phyloP scores from a whole-genome alignment of 2,329 filamentous ascomycete species.

The Gliomastix tumulicola region DNA sequence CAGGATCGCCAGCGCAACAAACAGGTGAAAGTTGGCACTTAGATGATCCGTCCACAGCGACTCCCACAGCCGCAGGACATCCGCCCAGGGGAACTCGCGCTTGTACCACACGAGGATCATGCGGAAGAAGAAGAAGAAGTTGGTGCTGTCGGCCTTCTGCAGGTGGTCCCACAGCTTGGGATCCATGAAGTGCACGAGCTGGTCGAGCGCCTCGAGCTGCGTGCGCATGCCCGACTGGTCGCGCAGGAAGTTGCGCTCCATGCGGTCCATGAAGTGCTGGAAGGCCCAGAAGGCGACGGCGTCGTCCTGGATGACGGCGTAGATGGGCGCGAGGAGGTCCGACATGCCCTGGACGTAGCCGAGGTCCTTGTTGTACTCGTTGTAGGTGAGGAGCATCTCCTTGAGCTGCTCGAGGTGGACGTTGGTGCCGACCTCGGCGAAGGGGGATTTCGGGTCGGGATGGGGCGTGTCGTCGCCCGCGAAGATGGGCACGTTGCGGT shows the following conservation, averaged over 20 bases:
- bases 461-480: conserved; percentile 94
- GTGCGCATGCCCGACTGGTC: conserved; percentile 95
- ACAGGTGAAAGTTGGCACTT: conserved; percentile 87
- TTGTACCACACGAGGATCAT: conserved; percentile 99
- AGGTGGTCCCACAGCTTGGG: conserved; percentile 89
- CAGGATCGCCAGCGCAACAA: conserved; percentile 86
- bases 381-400: conserved; percentile 97
- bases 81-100: conserved; percentile 86
- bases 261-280: conserved; percentile 91
- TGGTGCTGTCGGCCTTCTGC: conserved; percentile 85
- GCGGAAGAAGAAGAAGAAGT: conserved; percentile 99
- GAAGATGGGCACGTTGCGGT: conserved; percentile 91
- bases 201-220: conserved; percentile 84
- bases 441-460: conserved; percentile 91
- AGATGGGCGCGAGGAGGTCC: conserved; percentile 89
- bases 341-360: conserved; percentile 99
- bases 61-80: conserved; percentile 88
- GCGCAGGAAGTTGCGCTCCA: conserved; percentile 94
- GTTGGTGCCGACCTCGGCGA: conserved; percentile 88
- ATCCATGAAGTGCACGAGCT: conserved; percentile 94
- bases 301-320: conserved; percentile 95
- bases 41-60: conserved; percentile 88
- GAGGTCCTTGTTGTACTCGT: conserved; percentile 92
- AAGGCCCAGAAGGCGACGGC: conserved; percentile 97
- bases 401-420: conserved; percentile 98